Base-by-base conservation (phyloP, 441 rosid species). In the Bruguiera hainesii region DNA sequence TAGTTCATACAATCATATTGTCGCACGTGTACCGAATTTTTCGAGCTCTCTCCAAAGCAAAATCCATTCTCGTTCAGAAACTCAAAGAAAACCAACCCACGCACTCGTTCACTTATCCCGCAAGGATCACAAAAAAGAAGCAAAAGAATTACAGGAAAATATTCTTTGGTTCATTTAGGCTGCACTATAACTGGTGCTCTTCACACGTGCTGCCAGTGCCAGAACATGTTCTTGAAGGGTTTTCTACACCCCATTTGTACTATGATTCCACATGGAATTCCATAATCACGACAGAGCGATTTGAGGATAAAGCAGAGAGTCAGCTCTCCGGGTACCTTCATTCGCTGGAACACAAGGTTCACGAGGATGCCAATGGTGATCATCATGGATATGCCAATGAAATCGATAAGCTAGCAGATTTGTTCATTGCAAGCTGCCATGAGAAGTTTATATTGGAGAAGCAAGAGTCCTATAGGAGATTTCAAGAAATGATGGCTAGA, bases 121-220 rank as follows among this genome's bases (percentile, higher is more conserved):
- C 76, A n/a, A 82, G 80, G 68, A 69, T 62, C 30, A 46, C 76
- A 11, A 81, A 73, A 61, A 78, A 79, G 51, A 69, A 62, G 67
- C 61, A 69, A 64, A 75, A 63, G 69, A 77, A 77, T 21, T 23
- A 53, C 55, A 81, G 64, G 63, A 84, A 83, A 64, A 70, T 84
- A 23, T 77, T 81, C 64, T 82, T 89, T 19, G 97, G 98, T 6
- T 94, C 98, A 3, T 89, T 87, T 64, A 77, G 97, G 76, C 81
- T 91, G 49, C 96, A 94, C 74, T 94, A 91, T 70, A 94, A 94
- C 80, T 94, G 97, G 92, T 84, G 96, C 73, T 90, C 96, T 19
- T 87, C 98, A 16, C 93, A 84, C 51, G 87, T 87, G 42, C 35
- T 82, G 23, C 96, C 96, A 0, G 83, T 83, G 51, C 85, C 96